These are phyloP conservation scores for Anisodus acutangulus DNA, from an alignment of 257 asterid genomes.

Conservation along the genomic window DNA sequence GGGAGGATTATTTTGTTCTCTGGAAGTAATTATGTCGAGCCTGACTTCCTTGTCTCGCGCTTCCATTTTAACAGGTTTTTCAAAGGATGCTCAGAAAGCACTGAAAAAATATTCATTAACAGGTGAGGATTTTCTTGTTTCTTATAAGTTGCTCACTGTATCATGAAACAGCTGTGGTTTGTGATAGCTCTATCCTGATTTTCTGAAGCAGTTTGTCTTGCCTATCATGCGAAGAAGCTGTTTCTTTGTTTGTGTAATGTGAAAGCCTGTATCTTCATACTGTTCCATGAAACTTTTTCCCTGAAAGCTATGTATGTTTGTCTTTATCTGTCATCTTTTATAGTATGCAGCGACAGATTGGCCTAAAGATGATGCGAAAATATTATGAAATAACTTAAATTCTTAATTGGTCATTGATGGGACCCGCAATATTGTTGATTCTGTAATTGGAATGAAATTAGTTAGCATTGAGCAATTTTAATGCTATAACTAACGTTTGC, in stretches of 20 bases:
- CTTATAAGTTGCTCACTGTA: neutral
- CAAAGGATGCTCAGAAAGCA: slow-evolving; percentile 79
- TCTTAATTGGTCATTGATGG: slow-evolving; percentile 4
- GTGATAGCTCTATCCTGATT: neutral
- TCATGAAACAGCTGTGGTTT: neutral
- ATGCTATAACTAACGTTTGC: slow-evolving; percentile 2
- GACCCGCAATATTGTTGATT: neutral
- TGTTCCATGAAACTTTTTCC: neutral
- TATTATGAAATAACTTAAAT: neutral
- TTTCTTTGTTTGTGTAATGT: slow-evolving; percentile 1
- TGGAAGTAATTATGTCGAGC: slow-evolving; percentile 36
- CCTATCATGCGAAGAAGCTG: neutral
- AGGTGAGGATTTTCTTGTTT: slow-evolving; percentile 51
- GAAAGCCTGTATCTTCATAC: slow-evolving; percentile 24
- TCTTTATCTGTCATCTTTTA: neutral
- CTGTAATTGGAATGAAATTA: neutral
- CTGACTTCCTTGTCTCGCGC: slow-evolving; percentile 35
- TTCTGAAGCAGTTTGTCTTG: neutral
- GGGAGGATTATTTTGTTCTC: slow-evolving; percentile 14
- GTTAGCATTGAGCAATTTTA: slow-evolving; percentile 13
- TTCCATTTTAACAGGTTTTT: slow-evolving; percentile 61
- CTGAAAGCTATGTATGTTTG: slow-evolving; percentile 1
- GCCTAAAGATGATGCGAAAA: neutral
- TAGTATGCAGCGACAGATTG: neutral
- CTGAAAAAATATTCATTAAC: slow-evolving; percentile 73